phyloP scores from a whole-genome alignment of 2,329 filamentous ascomycete genomes.

The Lasiodiplodia gonubiensis region DNA sequence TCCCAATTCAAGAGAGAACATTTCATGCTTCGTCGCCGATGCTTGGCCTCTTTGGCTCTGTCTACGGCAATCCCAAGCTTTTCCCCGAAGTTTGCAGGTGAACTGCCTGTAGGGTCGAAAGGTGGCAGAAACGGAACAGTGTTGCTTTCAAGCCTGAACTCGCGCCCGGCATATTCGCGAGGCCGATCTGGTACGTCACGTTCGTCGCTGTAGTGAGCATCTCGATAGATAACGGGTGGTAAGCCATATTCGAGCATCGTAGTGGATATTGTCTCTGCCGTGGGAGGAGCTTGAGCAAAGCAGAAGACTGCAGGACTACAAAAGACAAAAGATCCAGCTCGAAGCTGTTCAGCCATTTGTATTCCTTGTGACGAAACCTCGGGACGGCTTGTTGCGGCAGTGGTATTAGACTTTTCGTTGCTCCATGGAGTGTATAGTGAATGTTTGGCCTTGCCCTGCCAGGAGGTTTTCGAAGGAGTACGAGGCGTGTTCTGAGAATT shows the following conservation, averaged over 20 bases:
- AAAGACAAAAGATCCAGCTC: slow-evolving; percentile 33
- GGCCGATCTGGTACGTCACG: slow-evolving; percentile 77
- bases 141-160: slow-evolving; percentile 78
- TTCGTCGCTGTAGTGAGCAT: slow-evolving; percentile 84
- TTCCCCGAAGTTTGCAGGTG: slow-evolving; percentile 62
- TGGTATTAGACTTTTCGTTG: slow-evolving; percentile 37
- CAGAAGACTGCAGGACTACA: slow-evolving; percentile 37
- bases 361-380: slow-evolving; percentile 32
- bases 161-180: slow-evolving; percentile 85
- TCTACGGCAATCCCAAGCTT: slow-evolving; percentile 57
- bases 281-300: slow-evolving; percentile 50
- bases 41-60: slow-evolving; percentile 55
- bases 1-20: slow-evolving; percentile 79
- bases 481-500: slow-evolving; percentile 44
- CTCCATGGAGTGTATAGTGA: slow-evolving; percentile 41
- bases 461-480: slow-evolving; percentile 6
- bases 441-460: neutral
- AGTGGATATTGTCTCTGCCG: slow-evolving; percentile 53
- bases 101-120: slow-evolving; percentile 71
- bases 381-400: slow-evolving; percentile 30
- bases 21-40: slow-evolving; percentile 58
- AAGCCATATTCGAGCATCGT: slow-evolving; percentile 64
- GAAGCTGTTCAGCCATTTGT: slow-evolving; percentile 33
- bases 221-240: slow-evolving; percentile 78
- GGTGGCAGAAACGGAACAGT: slow-evolving; percentile 79